Percentiles rank a stretch among this genome's conserved stretches.
These are phyloP conservation scores for Raffaelea albimanens DNA, from an alignment of 2,329 filamentous ascomycete genomes.

Conservation along the genomic window DNA sequence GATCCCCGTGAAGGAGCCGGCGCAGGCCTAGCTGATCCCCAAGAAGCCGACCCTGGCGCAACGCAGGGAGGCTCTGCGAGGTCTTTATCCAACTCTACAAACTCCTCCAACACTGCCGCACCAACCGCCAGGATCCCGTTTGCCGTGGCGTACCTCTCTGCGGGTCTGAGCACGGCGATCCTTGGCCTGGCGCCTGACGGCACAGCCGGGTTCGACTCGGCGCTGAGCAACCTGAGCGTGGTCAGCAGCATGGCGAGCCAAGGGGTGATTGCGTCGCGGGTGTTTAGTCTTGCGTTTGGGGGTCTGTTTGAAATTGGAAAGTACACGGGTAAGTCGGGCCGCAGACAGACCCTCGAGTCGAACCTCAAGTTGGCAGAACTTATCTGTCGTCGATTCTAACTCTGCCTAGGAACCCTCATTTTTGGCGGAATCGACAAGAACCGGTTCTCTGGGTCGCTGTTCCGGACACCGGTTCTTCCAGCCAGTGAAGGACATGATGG, in stretches of 20 bases:
- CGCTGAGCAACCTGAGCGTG: constrained; percentile 1
- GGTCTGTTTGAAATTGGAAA: neutral
- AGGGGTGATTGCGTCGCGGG: constrained; percentile 1
- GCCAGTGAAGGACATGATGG: neutral
- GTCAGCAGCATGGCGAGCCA: neutral
- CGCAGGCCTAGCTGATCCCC: too few relatives aligned
- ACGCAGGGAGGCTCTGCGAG: too few relatives aligned
- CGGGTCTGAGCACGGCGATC: constrained; percentile 4
- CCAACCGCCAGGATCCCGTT: too few relatives aligned
- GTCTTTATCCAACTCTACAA: too few relatives aligned
- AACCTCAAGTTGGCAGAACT: too few relatives aligned
- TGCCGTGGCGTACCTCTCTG: constrained; percentile 5
- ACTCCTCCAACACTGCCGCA: too few relatives aligned
- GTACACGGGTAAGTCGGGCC: neutral
- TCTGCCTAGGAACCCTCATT: neutral
- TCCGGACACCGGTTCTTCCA: constrained; percentile 1
- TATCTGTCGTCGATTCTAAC: too few relatives aligned
- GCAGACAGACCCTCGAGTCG: too few relatives aligned
- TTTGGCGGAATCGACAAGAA: constrained; percentile 7
- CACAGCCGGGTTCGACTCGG: constrained; percentile 2
- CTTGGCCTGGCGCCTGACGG: constrained; percentile 5
- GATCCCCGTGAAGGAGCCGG: too few relatives aligned
- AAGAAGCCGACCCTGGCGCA: too few relatives aligned
- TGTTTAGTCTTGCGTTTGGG: constrained; percentile 2
- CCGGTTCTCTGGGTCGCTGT: neutral